These are phyloP conservation scores for Usnea hakonensis DNA, from an alignment of 495 filamentous ascomycete species.

Conservation along the genomic window DNA sequence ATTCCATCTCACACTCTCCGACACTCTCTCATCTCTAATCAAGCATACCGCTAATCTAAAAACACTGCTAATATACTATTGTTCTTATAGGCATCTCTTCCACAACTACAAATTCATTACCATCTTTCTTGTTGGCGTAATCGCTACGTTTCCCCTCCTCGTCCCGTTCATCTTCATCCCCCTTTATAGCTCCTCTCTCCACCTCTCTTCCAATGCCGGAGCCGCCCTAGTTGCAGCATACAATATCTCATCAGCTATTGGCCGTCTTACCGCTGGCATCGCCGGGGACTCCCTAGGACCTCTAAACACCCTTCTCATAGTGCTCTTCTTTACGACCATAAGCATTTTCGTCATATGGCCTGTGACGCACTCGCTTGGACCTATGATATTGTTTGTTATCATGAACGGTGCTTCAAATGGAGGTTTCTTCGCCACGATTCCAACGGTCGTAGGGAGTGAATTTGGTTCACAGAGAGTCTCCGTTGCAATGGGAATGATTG, in stretches of 20 bases:
- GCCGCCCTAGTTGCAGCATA: constrained; percentile 50
- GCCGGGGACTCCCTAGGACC: constrained; percentile 45
- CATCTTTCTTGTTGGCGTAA: constrained; percentile 46
- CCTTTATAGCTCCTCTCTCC: constrained; percentile 39
- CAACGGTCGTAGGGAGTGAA: constrained; percentile 51
- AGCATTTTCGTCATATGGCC: constrained; percentile 54
- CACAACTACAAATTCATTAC: constrained; percentile 39
- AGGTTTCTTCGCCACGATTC: constrained; percentile 52
- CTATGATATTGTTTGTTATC: constrained; percentile 44
- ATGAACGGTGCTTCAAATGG: constrained; percentile 52
- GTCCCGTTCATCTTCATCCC: constrained; percentile 56
- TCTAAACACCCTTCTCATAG: constrained; percentile 43
- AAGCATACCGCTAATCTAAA: no score
- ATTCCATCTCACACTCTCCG: no score
- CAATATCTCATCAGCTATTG: constrained; percentile 46
- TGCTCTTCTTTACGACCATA: constrained; percentile 40
- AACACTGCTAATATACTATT: no score
- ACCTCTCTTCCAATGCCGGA: constrained; percentile 40
- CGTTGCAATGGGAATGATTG: constrained; percentile 54
- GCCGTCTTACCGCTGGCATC: constrained; percentile 44
- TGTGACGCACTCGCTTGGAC: constrained; percentile 43
- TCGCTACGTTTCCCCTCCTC: constrained; percentile 54
- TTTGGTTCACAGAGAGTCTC: constrained; percentile 47
- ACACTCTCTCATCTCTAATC: no score
- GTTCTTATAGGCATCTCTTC: not conserved